Percentiles rank a stretch among this genome's conserved stretches.
Evolutionary conservation across 1,284 basidiomycete genomes (phyloP).

Genomic region (Peniophora sp.): DNA sequence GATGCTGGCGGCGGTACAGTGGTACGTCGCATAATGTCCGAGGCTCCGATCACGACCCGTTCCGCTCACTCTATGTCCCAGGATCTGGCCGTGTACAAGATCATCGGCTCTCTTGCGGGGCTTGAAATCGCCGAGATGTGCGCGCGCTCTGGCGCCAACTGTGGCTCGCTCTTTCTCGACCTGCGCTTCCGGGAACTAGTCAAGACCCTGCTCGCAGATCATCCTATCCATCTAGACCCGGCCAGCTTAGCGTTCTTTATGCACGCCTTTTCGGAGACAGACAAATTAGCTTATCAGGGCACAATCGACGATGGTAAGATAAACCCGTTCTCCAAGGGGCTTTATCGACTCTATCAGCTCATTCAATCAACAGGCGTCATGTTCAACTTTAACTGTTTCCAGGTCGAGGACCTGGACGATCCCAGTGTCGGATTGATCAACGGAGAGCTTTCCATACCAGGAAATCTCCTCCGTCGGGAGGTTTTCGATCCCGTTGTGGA

Average conservation of each 20-base stretch:
- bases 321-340: not conserved
- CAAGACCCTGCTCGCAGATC: conserved; percentile 57
- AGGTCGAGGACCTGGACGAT: conserved; percentile 70
- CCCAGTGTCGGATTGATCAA: conserved; percentile 65
- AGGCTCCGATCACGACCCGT: not conserved
- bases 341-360: not conserved
- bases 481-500: conserved; percentile 77
- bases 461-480: conserved; percentile 63
- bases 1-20: conserved; percentile 81
- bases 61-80: conserved; percentile 15
- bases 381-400: conserved; percentile 81
- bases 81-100: conserved; percentile 71
- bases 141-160: conserved; percentile 74
- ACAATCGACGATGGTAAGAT: conserved; percentile 61
- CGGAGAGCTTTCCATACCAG: conserved; percentile 74
- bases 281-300: conserved; percentile 68
- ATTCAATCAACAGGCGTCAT: conserved; percentile 43
- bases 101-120: conserved; percentile 64
- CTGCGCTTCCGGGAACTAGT: conserved; percentile 74
- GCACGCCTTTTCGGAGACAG: conserved; percentile 80
- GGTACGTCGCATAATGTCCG: conserved; percentile 25
- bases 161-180: conserved; percentile 77
- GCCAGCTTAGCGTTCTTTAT: conserved; percentile 77
- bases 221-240: conserved; percentile 72
- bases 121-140: conserved; percentile 83